Evolutionary conservation across 352 stramenopile species (phyloP), one percentile per base, ranked within the genome.

Genomic region (Globisporangium spiculum): DNA sequence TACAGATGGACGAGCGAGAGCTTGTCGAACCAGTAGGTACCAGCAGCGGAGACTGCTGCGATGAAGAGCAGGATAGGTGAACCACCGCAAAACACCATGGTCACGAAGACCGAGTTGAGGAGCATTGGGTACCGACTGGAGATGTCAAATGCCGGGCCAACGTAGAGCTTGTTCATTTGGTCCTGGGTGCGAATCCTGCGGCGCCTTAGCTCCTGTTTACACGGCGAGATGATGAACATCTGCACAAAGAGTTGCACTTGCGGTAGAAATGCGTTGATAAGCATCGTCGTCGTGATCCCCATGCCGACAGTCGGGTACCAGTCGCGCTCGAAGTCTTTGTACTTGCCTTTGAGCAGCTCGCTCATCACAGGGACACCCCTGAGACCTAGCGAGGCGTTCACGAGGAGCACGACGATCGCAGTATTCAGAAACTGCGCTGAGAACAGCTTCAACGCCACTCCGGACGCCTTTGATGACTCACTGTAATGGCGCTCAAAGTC

Each of bases 301-400:
- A 94, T 91, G 41, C 89, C 89, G 18, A 96, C 89, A 5, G 77
- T 92, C 14, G 84, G 84, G 71, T 95, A 96, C 89, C 89, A 96
- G 7, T 91, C 79, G 46, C 88, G 87, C 63, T 94, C 81, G 70
- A 96, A 95, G 66, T 96, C 89, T 2, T 32, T 74, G 69, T 84
- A 96, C 60, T 93, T 88, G 32, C 89, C 89, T 54, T 91, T 76
- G 56, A 96, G 81, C 4, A 96, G 72, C 1, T 92, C 81, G 0
- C 74, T 72, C 2, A 83, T 54, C 8, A 93, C 24, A 0, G 85
- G 84, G 34, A 61, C 10, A 88, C 63, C 1, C 58, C 56, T 6
- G 60, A 74, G 18, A 92, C 55, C 1, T 68, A 93, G 66, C 7
- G 84, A 62, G 0, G 86, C 76, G 56, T 96, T 96, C 12, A 96